Conservation (phyloP, 805 yeast genomes). For the Grigorovia transvaalensis region DNA sequence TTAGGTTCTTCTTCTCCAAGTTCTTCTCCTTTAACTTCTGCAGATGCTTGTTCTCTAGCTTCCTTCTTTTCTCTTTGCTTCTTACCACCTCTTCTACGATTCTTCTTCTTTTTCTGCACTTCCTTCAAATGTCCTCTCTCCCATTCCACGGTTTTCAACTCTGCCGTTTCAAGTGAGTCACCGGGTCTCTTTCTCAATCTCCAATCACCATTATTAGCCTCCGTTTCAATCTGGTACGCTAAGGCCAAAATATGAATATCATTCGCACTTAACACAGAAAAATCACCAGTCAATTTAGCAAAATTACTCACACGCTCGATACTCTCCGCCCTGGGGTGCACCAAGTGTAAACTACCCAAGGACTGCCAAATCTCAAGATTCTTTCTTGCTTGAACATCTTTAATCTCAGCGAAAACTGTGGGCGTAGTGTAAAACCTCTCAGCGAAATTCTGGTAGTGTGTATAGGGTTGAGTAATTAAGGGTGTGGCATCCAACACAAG, state of each 20-base stretch:
- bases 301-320: conserved; percentile 62
- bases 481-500: conserved; percentile 94
- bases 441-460: conserved; percentile 63
- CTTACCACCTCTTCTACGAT: conserved; percentile 54
- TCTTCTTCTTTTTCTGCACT: conserved; percentile 26
- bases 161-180: conserved; percentile 29
- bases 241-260: conserved; percentile 90
- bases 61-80: conserved; percentile 52
- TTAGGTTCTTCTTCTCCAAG: background rate
- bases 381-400: conserved; percentile 73
- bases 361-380: conserved; percentile 70
- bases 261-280: conserved; percentile 72
- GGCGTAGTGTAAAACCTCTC: conserved; percentile 77
- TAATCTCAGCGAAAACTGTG: conserved; percentile 77
- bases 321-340: conserved; percentile 65
- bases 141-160: conserved; percentile 10
- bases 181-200: conserved; percentile 68
- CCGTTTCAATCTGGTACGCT: conserved; percentile 77
- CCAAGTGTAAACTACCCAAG: conserved; percentile 45
- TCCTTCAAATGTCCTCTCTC: conserved; percentile 1
- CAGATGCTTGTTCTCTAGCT: conserved; percentile 17
- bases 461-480: conserved; percentile 71
- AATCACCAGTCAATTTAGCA: conserved; percentile 87
- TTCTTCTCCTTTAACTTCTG: background rate
- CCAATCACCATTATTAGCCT: conserved; percentile 57